Base-by-base conservation (phyloP, 1,139 yeast species). In the Yamadazyma blattariae region DNA sequence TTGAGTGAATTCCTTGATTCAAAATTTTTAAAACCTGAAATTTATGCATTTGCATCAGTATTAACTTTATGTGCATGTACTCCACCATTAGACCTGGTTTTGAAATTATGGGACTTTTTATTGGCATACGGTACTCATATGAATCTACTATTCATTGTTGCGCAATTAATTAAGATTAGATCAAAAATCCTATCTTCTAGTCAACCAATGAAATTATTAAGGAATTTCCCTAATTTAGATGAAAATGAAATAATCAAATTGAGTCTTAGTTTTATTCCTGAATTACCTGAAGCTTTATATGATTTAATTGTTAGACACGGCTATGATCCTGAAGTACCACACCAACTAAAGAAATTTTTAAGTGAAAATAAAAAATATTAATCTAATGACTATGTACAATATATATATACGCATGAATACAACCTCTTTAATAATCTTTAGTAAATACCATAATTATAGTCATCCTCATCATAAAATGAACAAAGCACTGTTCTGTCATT, bases 71-170 rank as follows among this genome's bases (percentile, higher is more conserved):
- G 94, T 39, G 95, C 96, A 5, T 87, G 96, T 52, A 88, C 95
- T 3, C 96, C 95, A 8, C 94, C 96, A 0, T 63, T 90, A 34
- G 64, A 70, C 19, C 86, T 89, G 43, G 88, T 86, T 1, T 61
- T 89, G 30, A 74, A 80, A 37, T 65, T 89, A 19, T 89, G 97
- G 97, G 97, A 89, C 56, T 84, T 88, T 45, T 61, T 88, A 51
- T 83, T 89, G 57, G 95, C 97, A 3, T 89, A 87, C 51, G 97
- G 97, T 0, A 77, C 86, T 20, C 96, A 90, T 54, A 74, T 89
- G 81, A 89, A 89, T 57, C 74, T 90, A 21, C 64, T 90, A 24
- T 85, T 89, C 47, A 78, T 89, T 9, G 89, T 89, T 13, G 95
- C 97, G 0, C 95, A 88, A 56, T 63, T 89, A 30, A 79, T 86